Conservation (phyloP, 1,284 basidiomycete species). For the Apiotrichum mycotoxinovorans region DNA sequence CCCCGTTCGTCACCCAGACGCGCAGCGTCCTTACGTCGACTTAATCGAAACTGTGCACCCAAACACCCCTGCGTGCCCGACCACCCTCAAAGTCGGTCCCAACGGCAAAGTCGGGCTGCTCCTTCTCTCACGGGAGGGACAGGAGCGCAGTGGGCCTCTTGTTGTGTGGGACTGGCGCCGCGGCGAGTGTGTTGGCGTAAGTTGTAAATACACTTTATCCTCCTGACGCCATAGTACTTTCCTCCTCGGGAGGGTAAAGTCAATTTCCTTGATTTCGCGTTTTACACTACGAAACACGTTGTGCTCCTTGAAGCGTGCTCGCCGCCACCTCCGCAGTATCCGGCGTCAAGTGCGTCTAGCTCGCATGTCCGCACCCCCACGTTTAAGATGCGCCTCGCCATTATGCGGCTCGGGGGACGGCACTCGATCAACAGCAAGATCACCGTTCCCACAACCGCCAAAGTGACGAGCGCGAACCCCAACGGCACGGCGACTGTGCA, state of each 20-base stretch:
- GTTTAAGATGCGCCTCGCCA: not conserved
- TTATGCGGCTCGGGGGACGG: not conserved
- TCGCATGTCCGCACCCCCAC: not conserved
- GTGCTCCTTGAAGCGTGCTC: not conserved
- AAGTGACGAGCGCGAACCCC: not conserved
- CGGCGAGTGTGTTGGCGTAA: slow-evolving; percentile 3
- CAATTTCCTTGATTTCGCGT: slow-evolving; percentile 6
- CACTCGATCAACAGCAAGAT: not conserved
- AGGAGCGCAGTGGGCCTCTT: not conserved
- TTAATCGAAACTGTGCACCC: not conserved
- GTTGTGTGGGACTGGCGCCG: slow-evolving; percentile 4
- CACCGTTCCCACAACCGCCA: not conserved
- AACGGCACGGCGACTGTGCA: not conserved
- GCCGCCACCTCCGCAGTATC: not conserved
- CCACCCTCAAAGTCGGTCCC: slow-evolving; percentile 1
- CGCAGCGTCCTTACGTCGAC: not conserved
- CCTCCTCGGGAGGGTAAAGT: not conserved
- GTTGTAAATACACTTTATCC: not conserved
- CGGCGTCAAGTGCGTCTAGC: not conserved
- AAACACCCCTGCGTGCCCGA: not conserved
- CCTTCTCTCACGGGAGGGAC: not conserved
- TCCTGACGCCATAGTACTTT: not conserved
- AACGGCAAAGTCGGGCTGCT: slow-evolving; percentile 3
- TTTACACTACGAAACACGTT: not conserved
- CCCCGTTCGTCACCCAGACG: not conserved